These are phyloP conservation scores for Scedosporium boydii DNA, from an alignment of 2,329 filamentous ascomycete genomes.

Conservation along the genomic window DNA sequence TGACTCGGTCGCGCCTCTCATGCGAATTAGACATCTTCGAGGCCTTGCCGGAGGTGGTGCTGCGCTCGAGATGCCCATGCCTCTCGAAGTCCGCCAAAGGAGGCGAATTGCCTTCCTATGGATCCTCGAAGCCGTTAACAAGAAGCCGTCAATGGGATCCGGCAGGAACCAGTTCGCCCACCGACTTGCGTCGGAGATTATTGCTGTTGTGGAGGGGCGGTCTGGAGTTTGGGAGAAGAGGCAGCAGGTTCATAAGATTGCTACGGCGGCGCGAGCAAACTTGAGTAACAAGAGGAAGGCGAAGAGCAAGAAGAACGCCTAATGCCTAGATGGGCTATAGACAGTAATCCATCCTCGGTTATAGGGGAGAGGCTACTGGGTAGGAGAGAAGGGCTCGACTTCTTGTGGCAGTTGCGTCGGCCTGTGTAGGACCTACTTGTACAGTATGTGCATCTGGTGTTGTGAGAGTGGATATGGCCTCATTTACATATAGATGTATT, in stretches of 20 bases:
- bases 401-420: neutral
- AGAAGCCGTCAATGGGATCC: conserved; percentile 63
- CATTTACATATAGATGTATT: neutral
- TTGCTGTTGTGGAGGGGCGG: conserved; percentile 78
- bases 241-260: conserved; percentile 67
- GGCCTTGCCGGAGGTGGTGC: conserved; percentile 80
- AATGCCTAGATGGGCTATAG: neutral
- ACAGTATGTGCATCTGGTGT: neutral
- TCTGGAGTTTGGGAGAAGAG: conserved; percentile 80
- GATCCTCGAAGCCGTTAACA: conserved; percentile 79
- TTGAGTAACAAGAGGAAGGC: conserved; percentile 18
- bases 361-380: neutral
- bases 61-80: conserved; percentile 72
- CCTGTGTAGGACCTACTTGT: neutral
- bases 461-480: neutral
- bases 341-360: neutral
- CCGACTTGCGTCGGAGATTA: conserved; percentile 74
- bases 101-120: conserved; percentile 73
- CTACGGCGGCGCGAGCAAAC: conserved; percentile 70
- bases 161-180: conserved; percentile 65
- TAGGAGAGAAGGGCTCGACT: neutral
- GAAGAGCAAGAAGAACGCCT: neutral
- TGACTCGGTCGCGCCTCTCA: conserved; percentile 83
- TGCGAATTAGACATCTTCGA: conserved; percentile 67
- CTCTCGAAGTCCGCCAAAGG: conserved; percentile 65